phyloP scores from a whole-genome alignment of 768 basidiomycete genomes.

The Brasilioporus rufonigricans region DNA sequence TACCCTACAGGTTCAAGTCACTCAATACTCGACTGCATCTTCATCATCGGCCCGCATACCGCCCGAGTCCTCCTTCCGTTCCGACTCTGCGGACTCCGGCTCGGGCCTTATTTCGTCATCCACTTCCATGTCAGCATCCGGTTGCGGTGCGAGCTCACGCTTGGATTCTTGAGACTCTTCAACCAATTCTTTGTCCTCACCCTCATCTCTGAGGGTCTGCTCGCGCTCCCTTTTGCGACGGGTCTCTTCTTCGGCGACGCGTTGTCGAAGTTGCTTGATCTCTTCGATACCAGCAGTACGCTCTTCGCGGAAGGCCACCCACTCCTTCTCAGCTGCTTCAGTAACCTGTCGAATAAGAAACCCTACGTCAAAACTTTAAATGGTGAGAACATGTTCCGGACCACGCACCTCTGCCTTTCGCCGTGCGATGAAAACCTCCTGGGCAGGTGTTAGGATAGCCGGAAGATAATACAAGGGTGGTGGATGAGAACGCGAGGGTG shows the following conservation, averaged over 20 bases:
- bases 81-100: slow-evolving; percentile 37
- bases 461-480: slow-evolving; percentile 80
- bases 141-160: slow-evolving; percentile 17
- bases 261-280: slow-evolving; percentile 57
- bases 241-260: slow-evolving; percentile 64
- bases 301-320: slow-evolving; percentile 62
- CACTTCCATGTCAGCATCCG: slow-evolving; percentile 35
- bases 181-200: slow-evolving; percentile 35
- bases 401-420: slow-evolving; percentile 61
- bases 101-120: slow-evolving; percentile 35
- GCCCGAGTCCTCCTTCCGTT: slow-evolving; percentile 53
- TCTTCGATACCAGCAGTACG: slow-evolving; percentile 58
- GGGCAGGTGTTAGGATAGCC: slow-evolving; percentile 60
- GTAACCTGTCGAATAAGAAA: slow-evolving; percentile 42
- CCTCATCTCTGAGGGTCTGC: slow-evolving; percentile 31
- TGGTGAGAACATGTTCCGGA: background rate
- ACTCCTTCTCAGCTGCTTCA: slow-evolving; percentile 66
- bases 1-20: slow-evolving; percentile 23
- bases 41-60: slow-evolving; percentile 69
- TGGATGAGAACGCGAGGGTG: slow-evolving; percentile 62
- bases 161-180: slow-evolving; percentile 22
- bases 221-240: slow-evolving; percentile 44
- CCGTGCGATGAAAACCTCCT: slow-evolving; percentile 62
- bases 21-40: slow-evolving; percentile 76
- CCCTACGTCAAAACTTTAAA: background rate